Evolutionary conservation across 2,329 filamentous ascomycete species (phyloP).

Genomic region (Tetracladium maxilliforme): DNA sequence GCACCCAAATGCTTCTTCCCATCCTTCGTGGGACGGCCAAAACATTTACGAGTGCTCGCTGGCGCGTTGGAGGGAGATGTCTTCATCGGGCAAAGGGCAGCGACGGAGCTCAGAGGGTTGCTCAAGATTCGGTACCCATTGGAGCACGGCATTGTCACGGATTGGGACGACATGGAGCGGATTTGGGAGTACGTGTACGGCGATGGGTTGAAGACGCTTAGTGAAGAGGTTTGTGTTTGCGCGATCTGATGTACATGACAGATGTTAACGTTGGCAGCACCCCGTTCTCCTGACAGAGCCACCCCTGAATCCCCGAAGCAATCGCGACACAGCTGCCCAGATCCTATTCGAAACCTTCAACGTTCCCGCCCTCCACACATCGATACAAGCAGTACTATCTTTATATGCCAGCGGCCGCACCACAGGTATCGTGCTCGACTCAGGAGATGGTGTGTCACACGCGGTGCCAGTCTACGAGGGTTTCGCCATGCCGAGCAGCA

Average conservation of each 20-base stretch:
- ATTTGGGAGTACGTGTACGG: conserved; percentile 98
- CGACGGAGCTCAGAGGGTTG: conserved; percentile 76
- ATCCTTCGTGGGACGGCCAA: conserved; percentile 90
- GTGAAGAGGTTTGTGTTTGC: conserved; percentile 60
- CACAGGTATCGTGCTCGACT: conserved; percentile 89
- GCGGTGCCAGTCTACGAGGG: conserved; percentile 96
- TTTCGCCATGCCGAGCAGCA: conserved; percentile 91
- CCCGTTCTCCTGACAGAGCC: conserved; percentile 93
- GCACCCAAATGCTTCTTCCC: conserved; percentile 94
- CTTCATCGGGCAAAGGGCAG: conserved; percentile 86
- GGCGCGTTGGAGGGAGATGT: conserved; percentile 92
- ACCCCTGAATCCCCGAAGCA: conserved; percentile 85
- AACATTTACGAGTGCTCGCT: conserved; percentile 89
- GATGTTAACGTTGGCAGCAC: conserved; percentile 40
- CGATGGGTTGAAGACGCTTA: conserved; percentile 89
- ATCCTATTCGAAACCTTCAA: conserved; percentile 99
- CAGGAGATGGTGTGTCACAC: conserved; percentile 91
- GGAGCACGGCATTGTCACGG: conserved; percentile 95
- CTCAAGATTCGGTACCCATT: conserved; percentile 93
- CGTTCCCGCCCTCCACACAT: conserved; percentile 89
- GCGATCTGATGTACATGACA: not conserved
- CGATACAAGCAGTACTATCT: conserved; percentile 91
- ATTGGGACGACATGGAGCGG: conserved; percentile 99
- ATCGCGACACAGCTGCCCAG: conserved; percentile 91
- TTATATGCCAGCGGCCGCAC: conserved; percentile 92